Base-by-base conservation (phyloP, 2,329 filamentous ascomycete species). In the Claviceps lovelessii region DNA sequence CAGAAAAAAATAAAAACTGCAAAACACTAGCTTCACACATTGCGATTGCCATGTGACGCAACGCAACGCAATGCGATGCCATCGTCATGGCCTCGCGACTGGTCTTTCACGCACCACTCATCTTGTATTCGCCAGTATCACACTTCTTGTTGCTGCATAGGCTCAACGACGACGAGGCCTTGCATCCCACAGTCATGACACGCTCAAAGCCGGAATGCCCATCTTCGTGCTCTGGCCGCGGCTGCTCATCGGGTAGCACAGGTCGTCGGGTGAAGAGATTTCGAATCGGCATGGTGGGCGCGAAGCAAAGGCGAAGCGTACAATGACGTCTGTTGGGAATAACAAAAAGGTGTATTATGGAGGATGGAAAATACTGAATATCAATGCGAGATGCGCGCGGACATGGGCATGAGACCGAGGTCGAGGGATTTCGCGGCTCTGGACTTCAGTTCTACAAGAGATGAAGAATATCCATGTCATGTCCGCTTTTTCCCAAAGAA, bases 41-140 rank as follows among this genome's bases (percentile, higher is more conserved):
- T 35, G 33, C 33, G 33, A 35, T 35, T 35, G 33, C 37, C 35
- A 48, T 33, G 33, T 31, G 28, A 51, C 5, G 50, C 50, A 29
- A 52, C 2, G 41, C 51, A 42, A 47, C 17, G 46, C 46, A 33
- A 49, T 35, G 46, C 29, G 23, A 23, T 23, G 23, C 23, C 23
- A 23, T 23, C 23, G 23, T 23, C 23, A 23, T 23, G 23, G 23
- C 23, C 23, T 23, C 23, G 23, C 23, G 45, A 29, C 15, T 44
- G 11, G 39, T 17, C 37, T 35, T 55, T 58, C 49, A 70, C 81
- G 64, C 79, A 88, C 86, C 85, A 70, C 85, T 88, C 79, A 90
- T 79, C 71, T 89, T 87, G 72, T 88, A 89, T 67, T 88, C 85
- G 59, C 80, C 81, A 41, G 76, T 84, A 61, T 86, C 83, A 54